Conservation (phyloP, 2,329 filamentous ascomycete species). For the Penicillium sp. region DNA sequence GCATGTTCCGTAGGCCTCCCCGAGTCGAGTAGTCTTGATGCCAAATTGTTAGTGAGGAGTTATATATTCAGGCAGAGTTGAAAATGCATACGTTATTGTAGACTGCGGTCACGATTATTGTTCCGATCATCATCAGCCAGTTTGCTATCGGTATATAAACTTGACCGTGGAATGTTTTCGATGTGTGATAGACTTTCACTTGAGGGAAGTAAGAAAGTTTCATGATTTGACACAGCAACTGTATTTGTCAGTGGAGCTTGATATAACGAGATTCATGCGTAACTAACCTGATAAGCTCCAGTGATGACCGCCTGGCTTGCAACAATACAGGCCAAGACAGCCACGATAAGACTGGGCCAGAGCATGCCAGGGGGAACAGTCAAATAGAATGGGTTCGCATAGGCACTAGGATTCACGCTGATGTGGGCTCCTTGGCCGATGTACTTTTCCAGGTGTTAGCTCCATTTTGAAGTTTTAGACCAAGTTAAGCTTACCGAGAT, state of each 20-base stretch:
- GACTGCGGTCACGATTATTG: constrained; percentile 70
- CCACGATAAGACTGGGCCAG: constrained; percentile 67
- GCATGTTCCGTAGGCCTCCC: constrained; percentile 75
- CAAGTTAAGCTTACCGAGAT: constrained; percentile 26
- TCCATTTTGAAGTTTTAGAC: background rate
- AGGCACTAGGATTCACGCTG: constrained; percentile 58
- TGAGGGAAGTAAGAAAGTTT: constrained; percentile 73
- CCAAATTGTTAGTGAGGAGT: background rate
- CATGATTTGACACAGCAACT: constrained; percentile 70
- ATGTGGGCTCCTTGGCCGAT: constrained; percentile 75
- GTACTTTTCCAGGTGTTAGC: constrained; percentile 45
- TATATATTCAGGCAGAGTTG: background rate
- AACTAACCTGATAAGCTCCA: constrained; percentile 63
- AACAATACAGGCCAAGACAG: constrained; percentile 61
- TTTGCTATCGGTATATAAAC: constrained; percentile 75
- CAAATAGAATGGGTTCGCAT: constrained; percentile 73
- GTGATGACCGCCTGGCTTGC: constrained; percentile 80
- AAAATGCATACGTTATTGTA: constrained; percentile 59
- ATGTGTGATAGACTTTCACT: constrained; percentile 71
- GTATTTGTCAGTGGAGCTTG: background rate
- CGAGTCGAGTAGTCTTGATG: constrained; percentile 62
- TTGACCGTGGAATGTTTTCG: constrained; percentile 69
- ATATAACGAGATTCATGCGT: background rate
- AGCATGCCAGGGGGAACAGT: constrained; percentile 66
- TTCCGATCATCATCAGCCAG: constrained; percentile 74